These are phyloP conservation scores for Boletus edulis DNA, from an alignment of 768 basidiomycete genomes.

Conservation along the genomic window DNA sequence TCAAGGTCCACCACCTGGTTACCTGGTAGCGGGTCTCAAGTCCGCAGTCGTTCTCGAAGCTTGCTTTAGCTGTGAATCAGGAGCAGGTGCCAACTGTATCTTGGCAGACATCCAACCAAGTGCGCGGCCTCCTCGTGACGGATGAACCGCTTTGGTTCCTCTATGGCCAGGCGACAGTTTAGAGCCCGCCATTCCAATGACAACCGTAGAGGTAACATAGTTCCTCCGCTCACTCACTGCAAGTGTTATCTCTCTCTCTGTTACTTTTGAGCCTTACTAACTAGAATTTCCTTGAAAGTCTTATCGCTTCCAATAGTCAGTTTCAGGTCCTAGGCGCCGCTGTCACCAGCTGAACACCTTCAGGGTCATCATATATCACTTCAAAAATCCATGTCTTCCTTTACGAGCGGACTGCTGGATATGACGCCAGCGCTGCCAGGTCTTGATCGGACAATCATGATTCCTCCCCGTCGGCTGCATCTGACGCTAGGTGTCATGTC, in stretches of 20 bases:
- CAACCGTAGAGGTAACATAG: not conserved
- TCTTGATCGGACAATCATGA: conserved; percentile 57
- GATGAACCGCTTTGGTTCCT: conserved; percentile 4
- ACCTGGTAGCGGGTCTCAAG: no score
- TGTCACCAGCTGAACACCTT: conserved; percentile 9
- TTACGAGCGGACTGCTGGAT: conserved; percentile 30
- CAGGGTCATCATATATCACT: conserved; percentile 43
- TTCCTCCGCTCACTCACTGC: conserved; percentile 27
- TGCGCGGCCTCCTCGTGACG: not conserved
- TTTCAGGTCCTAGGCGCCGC: conserved; percentile 23
- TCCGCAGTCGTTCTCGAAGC: not conserved
- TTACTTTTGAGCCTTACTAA: not conserved
- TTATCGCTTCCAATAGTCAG: conserved; percentile 32
- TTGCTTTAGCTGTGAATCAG: no score
- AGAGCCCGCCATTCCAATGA: not conserved
- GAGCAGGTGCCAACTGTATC: no score
- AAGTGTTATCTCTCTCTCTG: conserved; percentile 4
- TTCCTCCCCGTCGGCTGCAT: conserved; percentile 59
- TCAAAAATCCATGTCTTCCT: conserved; percentile 34
- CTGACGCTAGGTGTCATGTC: conserved; percentile 76
- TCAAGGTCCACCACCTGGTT: no score
- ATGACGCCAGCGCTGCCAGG: conserved; percentile 39
- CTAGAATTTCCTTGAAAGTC: conserved; percentile 17
- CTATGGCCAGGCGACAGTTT: conserved; percentile 14
- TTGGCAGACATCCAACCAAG: not conserved